Evolutionary conservation across 2,329 filamentous ascomycete genomes (phyloP).

Genomic region (Lachnellula willkommii): DNA sequence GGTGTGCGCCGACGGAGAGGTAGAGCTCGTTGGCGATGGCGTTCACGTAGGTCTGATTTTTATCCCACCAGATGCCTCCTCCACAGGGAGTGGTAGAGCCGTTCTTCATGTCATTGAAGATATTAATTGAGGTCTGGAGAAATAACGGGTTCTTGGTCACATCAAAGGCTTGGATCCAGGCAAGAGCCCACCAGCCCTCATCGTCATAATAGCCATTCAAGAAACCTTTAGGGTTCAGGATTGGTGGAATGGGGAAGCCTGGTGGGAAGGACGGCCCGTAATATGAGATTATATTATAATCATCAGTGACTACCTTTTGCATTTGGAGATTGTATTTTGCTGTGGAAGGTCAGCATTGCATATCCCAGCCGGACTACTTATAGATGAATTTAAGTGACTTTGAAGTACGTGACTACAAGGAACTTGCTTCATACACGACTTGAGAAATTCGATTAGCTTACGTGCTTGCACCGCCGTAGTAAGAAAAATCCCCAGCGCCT

Average conservation of each 20-base stretch:
- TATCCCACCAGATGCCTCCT: slow-evolving; percentile 49
- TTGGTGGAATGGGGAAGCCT: neutral
- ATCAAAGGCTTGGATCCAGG: slow-evolving; percentile 53
- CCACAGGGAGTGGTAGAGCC: slow-evolving; percentile 45
- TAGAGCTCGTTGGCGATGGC: slow-evolving; percentile 56
- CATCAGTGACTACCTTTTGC: slow-evolving; percentile 20
- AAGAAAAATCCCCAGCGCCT: slow-evolving; percentile 37
- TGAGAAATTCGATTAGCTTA: too few relatives aligned
- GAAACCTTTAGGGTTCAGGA: slow-evolving; percentile 35
- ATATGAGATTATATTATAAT: slow-evolving; percentile 21
- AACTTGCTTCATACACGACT: too few relatives aligned
- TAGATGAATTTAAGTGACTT: neutral
- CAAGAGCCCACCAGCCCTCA: slow-evolving; percentile 59
- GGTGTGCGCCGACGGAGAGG: slow-evolving; percentile 47
- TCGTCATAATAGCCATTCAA: slow-evolving; percentile 55
- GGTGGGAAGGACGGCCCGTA: slow-evolving; percentile 2
- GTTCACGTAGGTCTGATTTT: slow-evolving; percentile 48
- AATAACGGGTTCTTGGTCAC: slow-evolving; percentile 47
- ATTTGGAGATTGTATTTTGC: slow-evolving; percentile 23
- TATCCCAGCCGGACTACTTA: neutral
- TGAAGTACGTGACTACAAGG: neutral
- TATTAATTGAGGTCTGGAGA: slow-evolving; percentile 45
- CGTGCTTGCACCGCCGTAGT: slow-evolving; percentile 36
- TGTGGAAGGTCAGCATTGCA: neutral
- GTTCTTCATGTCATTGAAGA: slow-evolving; percentile 53